Base-by-base conservation (phyloP, 2,329 filamentous ascomycete species). In the Spiromastix sp. region DNA sequence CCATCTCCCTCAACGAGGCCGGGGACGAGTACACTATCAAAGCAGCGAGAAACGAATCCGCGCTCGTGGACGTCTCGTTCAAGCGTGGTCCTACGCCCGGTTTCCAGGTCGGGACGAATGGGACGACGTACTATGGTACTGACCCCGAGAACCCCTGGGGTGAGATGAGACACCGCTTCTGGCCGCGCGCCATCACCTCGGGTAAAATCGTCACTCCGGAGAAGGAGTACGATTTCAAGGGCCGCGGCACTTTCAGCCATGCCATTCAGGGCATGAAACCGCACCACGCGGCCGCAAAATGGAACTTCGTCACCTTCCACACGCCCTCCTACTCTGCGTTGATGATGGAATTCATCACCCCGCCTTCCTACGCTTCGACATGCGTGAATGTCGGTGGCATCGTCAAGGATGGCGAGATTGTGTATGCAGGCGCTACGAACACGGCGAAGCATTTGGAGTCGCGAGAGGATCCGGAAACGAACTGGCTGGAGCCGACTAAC, bases 221-320 rank as follows among this genome's bases (percentile, higher is more conserved):
- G 21, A 85, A 85, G 31, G 76, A 81, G 24, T 70, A 94, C 42
- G 80, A 94, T 57, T 78, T 94, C 58, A 80, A 76, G 52, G 89
- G 89, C 38, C 75, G 70, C 43, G 86, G 79, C 20, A 67, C 93
- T 51, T 89, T 86, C 63, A 71, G 81, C 46, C 81, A 91, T 59
- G 87, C 85, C 26, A 67, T 96, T 32, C 91, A 96, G 66, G 91
- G 87, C 57, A 96, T 96, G 89, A 98, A 98, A 72, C 91, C 91
- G 26, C 91, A 98, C 60, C 93, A 98, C 57, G 16, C 45, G 75
- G 77, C 89, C 42, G 78, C 83, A 19, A 78, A 74, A 44, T 98
- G 91, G 91, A 94, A 91, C 63, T 98, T 95, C 66, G 71, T 76
- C 60, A 77, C 87, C 63, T 94, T 94, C 67, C 87, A 96, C 57